phyloP scores from a whole-genome alignment of 345 rosid species.

The Rhodamnia rubescens region DNA sequence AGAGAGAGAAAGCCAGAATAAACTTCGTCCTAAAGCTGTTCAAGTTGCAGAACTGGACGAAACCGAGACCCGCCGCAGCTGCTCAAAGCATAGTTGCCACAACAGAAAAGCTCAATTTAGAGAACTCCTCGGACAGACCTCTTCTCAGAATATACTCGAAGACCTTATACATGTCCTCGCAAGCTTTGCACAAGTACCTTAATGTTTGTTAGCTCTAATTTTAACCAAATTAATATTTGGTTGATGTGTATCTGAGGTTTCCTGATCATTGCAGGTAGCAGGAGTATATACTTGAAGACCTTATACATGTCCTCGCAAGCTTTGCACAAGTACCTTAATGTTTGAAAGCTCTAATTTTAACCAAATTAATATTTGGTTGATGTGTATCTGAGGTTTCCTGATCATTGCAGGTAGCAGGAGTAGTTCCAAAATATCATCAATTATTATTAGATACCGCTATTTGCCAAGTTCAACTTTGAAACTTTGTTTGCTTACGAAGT shows the following conservation, averaged over 20 bases:
- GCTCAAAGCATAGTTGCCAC: constrained; percentile 2
- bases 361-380: neutral
- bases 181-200: neutral
- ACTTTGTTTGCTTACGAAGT: neutral
- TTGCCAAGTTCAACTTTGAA: neutral
- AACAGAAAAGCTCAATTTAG: neutral
- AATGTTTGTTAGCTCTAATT: neutral
- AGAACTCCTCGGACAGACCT: neutral
- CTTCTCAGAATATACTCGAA: neutral
- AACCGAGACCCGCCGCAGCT: constrained; percentile 77
- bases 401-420: neutral
- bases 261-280: neutral
- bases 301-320: neutral
- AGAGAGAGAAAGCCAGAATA: constrained; percentile 69
- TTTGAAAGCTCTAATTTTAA: neutral
- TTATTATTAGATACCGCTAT: neutral
- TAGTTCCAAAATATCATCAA: neutral
- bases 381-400: neutral
- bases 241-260: neutral
- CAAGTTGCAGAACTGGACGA: constrained; percentile 79
- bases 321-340: neutral
- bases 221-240: neutral
- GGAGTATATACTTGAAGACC: neutral
- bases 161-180: neutral
- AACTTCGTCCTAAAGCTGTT: constrained; percentile 84